Evolutionary conservation across 1,284 basidiomycete species (phyloP).

Genomic region (Cutaneotrichosporon sp.): DNA sequence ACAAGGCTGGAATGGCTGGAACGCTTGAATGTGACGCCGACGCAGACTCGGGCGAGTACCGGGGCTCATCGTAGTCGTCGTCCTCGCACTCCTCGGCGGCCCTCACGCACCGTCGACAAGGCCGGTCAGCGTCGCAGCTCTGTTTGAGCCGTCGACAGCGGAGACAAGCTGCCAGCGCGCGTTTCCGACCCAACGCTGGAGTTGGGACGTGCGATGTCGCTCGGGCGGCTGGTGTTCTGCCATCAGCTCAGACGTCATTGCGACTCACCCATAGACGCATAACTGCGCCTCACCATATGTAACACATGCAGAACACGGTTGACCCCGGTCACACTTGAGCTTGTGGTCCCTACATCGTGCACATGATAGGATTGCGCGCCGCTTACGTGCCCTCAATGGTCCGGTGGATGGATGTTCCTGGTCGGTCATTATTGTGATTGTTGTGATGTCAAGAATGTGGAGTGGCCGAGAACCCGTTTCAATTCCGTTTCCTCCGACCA

Average conservation of each 20-base stretch:
- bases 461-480: background rate
- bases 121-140: slow-evolving; percentile 7
- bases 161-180: background rate
- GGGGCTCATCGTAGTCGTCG: background rate
- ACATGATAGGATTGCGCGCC: slow-evolving; percentile 4
- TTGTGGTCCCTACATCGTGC: slow-evolving; percentile 8
- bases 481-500: no score
- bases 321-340: slow-evolving; percentile 7
- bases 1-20: background rate
- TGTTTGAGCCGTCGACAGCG: slow-evolving; percentile 11
- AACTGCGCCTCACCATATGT: background rate
- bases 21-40: background rate
- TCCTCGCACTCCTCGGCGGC: background rate
- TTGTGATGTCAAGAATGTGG: background rate
- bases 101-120: background rate
- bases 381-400: background rate
- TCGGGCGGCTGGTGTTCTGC: background rate
- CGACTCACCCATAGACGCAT: slow-evolving; percentile 7
- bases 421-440: background rate
- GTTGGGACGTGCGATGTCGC: background rate
- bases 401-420: background rate
- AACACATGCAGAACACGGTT: slow-evolving; percentile 1
- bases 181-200: background rate
- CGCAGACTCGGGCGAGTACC: background rate
- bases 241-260: background rate